Conservation (phyloP, 345 rosid species). For the Eucalyptus caleyi region DNA sequence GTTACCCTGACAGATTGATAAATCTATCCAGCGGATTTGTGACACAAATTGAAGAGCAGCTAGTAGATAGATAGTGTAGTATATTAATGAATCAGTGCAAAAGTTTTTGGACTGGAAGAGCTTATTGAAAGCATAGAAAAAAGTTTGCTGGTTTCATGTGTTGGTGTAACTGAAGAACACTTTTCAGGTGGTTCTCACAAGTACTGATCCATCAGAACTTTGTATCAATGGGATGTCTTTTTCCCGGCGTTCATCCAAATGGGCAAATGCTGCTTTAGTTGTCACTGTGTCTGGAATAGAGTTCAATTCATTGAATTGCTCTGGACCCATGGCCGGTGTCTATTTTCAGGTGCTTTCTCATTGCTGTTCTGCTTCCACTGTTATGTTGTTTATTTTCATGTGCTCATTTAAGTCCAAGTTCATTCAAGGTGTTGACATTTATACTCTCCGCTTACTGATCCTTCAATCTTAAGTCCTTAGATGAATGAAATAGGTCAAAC, state of each 20-base stretch:
- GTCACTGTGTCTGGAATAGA: conserved; percentile 65
- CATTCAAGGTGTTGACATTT: background rate
- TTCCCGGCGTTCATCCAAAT: conserved; percentile 87
- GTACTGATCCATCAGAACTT: conserved; percentile 73
- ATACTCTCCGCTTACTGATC: background rate
- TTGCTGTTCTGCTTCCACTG: background rate
- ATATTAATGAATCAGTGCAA: background rate
- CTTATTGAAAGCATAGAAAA: background rate
- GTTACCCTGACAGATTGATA: background rate
- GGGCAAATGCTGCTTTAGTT: conserved; percentile 96
- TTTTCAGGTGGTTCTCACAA: conserved; percentile 85
- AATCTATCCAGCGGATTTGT: background rate
- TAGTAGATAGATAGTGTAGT: background rate
- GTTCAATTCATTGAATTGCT: conserved; percentile 50
- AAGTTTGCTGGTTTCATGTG: background rate
- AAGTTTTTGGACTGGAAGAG: background rate
- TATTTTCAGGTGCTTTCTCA: conserved; percentile 64
- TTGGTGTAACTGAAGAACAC: background rate
- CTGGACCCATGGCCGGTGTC: conserved; percentile 87
- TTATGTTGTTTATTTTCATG: background rate
- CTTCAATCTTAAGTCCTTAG: background rate
- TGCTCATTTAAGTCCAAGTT: background rate
- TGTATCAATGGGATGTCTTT: conserved; percentile 98
- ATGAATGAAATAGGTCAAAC: background rate
- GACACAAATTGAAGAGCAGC: background rate